These are phyloP conservation scores for Penicillium longicatenatum DNA, from an alignment of 495 filamentous ascomycete species.

Conservation along the genomic window DNA sequence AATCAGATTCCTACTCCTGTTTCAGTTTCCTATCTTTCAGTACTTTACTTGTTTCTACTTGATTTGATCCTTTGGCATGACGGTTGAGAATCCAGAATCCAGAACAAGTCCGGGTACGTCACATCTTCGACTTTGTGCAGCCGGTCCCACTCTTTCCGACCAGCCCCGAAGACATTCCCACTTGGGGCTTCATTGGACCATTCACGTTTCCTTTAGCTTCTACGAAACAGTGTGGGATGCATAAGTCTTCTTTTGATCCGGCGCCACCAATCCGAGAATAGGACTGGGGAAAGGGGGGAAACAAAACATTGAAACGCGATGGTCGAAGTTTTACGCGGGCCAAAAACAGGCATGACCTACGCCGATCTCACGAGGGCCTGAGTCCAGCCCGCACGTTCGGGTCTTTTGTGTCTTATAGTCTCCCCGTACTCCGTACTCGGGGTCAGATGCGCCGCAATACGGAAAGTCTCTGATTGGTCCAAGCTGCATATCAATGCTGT, in stretches of 20 bases:
- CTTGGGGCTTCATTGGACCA: slow-evolving; percentile 12
- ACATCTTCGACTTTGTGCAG: slow-evolving; percentile 10
- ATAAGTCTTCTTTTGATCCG: slow-evolving; percentile 5
- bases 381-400: slow-evolving; percentile 3
- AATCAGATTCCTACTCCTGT: background rate
- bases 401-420: background rate
- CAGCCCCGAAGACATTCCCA: slow-evolving; percentile 26
- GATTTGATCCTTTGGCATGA: background rate
- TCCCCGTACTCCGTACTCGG: no score
- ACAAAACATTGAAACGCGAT: background rate
- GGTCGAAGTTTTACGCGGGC: background rate
- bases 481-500: background rate
- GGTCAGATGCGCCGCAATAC: background rate
- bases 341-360: background rate
- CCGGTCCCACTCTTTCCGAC: slow-evolving; percentile 23
- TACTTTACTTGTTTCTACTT: background rate
- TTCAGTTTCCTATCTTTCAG: background rate
- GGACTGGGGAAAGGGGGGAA: background rate
- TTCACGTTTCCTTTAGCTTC: slow-evolving; percentile 7
- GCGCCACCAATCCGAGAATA: background rate
- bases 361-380: slow-evolving; percentile 5
- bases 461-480: background rate
- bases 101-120: slow-evolving; percentile 17
- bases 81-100: background rate
- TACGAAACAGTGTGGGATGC: slow-evolving; percentile 1